Evolutionary conservation across 192 early-diverging fungal species (phyloP).

Genomic region (Coemansia sp.): DNA sequence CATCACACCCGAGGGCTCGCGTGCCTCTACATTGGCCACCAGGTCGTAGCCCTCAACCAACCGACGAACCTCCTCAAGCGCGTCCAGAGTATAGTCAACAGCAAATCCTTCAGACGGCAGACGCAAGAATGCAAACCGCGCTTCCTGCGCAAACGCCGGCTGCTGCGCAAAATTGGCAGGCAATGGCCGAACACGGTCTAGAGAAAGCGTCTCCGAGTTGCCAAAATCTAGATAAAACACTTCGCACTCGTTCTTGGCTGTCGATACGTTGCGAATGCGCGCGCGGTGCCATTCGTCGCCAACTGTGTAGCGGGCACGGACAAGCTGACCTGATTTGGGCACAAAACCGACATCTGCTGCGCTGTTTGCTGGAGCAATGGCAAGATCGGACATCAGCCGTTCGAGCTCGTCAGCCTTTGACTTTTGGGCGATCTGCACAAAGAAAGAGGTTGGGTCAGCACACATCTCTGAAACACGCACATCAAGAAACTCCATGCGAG

Average conservation of each 20-base stretch:
- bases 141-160: slow-evolving; percentile 78
- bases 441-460: slow-evolving; percentile 59
- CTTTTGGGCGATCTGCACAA: slow-evolving; percentile 62
- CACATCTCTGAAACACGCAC: slow-evolving; percentile 69
- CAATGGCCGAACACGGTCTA: slow-evolving; percentile 72
- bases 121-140: slow-evolving; percentile 78
- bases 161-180: slow-evolving; percentile 68
- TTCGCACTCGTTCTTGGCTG: slow-evolving; percentile 59
- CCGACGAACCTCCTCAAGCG: slow-evolving; percentile 69
- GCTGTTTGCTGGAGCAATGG: slow-evolving; percentile 57
- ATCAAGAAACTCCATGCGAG: slow-evolving; percentile 67
- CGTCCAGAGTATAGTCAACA: slow-evolving; percentile 76
- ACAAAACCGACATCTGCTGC: slow-evolving; percentile 44
- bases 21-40: slow-evolving; percentile 74
- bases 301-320: slow-evolving; percentile 82
- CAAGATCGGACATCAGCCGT: slow-evolving; percentile 80
- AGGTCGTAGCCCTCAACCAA: slow-evolving; percentile 63
- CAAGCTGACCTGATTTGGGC: slow-evolving; percentile 70
- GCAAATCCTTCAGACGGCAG: slow-evolving; percentile 56
- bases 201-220: slow-evolving; percentile 79
- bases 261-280: slow-evolving; percentile 64
- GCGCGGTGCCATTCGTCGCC: slow-evolving; percentile 93
- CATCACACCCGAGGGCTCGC: slow-evolving; percentile 54
- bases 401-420: slow-evolving; percentile 67
- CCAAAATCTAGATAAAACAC: slow-evolving; percentile 95